These are phyloP conservation scores for Citrullus mucosospermus DNA, from an alignment of 306 rosid genomes.

Conservation along the genomic window DNA sequence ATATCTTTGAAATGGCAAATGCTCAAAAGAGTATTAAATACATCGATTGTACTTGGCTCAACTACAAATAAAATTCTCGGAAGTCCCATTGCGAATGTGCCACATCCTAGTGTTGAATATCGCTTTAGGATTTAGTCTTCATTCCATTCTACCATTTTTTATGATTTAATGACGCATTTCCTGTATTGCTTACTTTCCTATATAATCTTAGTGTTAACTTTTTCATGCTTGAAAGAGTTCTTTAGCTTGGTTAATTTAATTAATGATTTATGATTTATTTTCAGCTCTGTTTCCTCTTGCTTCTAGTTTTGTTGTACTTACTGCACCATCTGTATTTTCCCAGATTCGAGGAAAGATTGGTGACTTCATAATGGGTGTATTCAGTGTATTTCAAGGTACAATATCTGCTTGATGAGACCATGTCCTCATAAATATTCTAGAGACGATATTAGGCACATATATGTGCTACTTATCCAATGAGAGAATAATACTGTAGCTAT, in stretches of 20 bases:
- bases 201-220: neutral
- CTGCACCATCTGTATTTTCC: conserved; percentile 2
- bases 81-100: neutral
- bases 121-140: neutral
- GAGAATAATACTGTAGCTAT: neutral
- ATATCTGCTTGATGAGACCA: neutral
- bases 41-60: neutral
- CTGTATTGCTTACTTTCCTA: neutral
- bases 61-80: neutral
- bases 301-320: conserved; percentile 12
- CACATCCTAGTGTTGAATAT: neutral
- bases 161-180: neutral
- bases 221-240: neutral
- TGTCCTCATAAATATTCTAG: neutral
- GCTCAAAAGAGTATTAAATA: neutral
- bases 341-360: conserved; percentile 68
- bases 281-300: neutral
- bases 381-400: conserved; percentile 76
- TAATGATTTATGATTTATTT: neutral
- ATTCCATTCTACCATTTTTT: neutral
- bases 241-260: neutral
- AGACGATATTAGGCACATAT: neutral
- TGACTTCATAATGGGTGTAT: conserved; percentile 49
- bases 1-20: neutral
- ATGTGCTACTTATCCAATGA: neutral